A percentile compares a stretch with the other conserved stretches of the same genome.
phyloP scores from a whole-genome alignment of 306 rosid species.

The Cotoneaster glaucophyllus region DNA sequence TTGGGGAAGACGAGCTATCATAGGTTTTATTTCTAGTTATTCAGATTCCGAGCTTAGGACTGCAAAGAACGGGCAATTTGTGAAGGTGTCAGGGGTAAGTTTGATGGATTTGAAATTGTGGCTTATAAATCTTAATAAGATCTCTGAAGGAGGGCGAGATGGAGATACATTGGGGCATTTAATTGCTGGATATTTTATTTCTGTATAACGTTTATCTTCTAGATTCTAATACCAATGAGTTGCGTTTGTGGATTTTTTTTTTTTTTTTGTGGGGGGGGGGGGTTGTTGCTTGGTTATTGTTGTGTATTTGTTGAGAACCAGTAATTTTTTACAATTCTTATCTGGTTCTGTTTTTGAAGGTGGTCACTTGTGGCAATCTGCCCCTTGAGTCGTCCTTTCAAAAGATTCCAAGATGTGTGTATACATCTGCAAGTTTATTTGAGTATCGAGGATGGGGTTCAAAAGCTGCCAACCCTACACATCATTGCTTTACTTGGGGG shows the following conservation, averaged over 20 bases:
- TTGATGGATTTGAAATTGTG: constrained; percentile 2
- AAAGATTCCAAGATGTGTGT: constrained; percentile 90
- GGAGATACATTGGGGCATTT: background rate
- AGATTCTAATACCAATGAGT: background rate
- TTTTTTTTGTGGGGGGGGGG: background rate
- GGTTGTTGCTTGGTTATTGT: background rate
- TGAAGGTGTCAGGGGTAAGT: constrained; percentile 99
- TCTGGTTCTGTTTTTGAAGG: constrained; percentile 51
- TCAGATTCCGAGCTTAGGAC: constrained; percentile 95
- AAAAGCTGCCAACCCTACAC: constrained; percentile 82
- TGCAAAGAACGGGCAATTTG: constrained; percentile 94
- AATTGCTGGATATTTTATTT: background rate
- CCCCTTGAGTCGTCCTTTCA: constrained; percentile 96
- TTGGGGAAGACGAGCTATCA: constrained; percentile 82
- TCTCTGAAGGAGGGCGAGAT: background rate
- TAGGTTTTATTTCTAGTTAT: constrained; percentile 64
- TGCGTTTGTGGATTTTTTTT: background rate
- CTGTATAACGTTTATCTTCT: background rate
- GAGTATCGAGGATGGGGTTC: constrained; percentile 98
- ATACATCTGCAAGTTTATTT: constrained; percentile 80
- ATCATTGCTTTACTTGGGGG: constrained; percentile 94
- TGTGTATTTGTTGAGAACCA: constrained; percentile 4
- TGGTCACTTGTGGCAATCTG: constrained; percentile 94
- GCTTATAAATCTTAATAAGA: background rate
- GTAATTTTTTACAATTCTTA: constrained; percentile 1